These are phyloP conservation scores for Fusarium bulbicola DNA, from an alignment of 2,329 filamentous ascomycete species.

Conservation along the genomic window DNA sequence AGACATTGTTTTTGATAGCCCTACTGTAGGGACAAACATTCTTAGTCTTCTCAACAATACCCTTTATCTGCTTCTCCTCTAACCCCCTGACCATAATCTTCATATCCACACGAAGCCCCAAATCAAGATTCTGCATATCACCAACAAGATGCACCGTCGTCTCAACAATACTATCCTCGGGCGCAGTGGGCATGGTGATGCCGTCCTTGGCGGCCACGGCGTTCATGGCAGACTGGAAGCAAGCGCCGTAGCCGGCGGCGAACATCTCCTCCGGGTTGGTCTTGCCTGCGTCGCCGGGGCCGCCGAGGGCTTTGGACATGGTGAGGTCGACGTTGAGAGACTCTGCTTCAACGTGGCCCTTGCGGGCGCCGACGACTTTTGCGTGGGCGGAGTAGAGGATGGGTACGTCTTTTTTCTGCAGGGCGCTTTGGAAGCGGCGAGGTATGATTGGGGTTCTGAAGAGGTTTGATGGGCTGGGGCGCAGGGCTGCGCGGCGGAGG, in stretches of 20 bases:
- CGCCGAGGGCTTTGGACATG: conserved; percentile 22
- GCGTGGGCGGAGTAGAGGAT: conserved; percentile 17
- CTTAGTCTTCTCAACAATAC: background rate
- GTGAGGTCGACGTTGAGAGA: conserved; percentile 25
- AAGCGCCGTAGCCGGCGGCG: conserved; percentile 17
- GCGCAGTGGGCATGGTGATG: background rate
- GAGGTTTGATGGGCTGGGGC: background rate
- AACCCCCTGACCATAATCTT: conserved; percentile 18
- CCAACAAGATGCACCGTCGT: conserved; percentile 16
- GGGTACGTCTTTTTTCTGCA: background rate
- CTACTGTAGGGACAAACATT: conserved; percentile 12
- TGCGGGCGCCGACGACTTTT: conserved; percentile 17
- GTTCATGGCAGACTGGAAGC: conserved; percentile 25
- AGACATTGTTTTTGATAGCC: background rate
- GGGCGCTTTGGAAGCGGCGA: background rate
- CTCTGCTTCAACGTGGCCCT: conserved; percentile 16
- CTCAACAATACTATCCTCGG: conserved; percentile 16
- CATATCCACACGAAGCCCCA: conserved; percentile 14
- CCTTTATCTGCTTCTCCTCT: background rate
- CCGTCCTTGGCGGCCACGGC: conserved; percentile 13
- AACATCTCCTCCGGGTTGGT: conserved; percentile 15
- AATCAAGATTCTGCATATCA: conserved; percentile 14
- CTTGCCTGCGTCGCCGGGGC: conserved; percentile 17
- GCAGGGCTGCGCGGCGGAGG: background rate
- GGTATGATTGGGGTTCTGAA: background rate